Conservation (phyloP, 371 early-diverging fungal genomes). For the Fennellomyces sp. region DNA sequence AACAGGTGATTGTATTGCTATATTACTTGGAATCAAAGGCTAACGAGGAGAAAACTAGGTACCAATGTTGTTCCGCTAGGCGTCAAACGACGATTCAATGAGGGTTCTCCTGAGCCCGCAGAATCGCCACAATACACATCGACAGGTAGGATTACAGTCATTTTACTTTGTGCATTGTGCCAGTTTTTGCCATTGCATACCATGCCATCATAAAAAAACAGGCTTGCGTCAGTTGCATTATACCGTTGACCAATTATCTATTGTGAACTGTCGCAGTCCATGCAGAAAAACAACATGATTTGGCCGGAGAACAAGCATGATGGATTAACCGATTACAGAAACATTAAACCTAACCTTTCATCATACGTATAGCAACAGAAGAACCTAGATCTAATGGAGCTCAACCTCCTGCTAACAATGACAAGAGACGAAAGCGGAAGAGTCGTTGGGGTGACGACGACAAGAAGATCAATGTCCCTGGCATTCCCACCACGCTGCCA, state of each 20-base stretch:
- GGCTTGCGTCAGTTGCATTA: too few species aligned
- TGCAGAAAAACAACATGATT: too few species aligned
- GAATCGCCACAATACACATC: not conserved
- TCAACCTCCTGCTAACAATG: slow-evolving; percentile 21
- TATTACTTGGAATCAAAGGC: not conserved
- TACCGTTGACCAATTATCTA: too few species aligned
- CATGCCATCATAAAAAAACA: too few species aligned
- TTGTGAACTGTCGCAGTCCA: too few species aligned
- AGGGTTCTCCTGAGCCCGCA: slow-evolving; percentile 15
- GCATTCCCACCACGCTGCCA: slow-evolving; percentile 83
- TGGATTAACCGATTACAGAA: too few species aligned
- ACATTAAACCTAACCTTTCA: too few species aligned
- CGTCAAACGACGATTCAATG: slow-evolving; percentile 34
- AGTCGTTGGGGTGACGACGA: slow-evolving; percentile 90
- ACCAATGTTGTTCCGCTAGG: slow-evolving; percentile 53
- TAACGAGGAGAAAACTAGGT: slow-evolving; percentile 19
- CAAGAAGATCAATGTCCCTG: slow-evolving; percentile 73
- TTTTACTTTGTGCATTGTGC: too few species aligned
- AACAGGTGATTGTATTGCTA: slow-evolving; percentile 17
- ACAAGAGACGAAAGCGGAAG: slow-evolving; percentile 58
- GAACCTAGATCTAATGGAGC: slow-evolving; percentile 8
- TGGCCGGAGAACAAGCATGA: too few species aligned
- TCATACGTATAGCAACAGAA: not conserved
- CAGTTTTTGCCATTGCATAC: too few species aligned
- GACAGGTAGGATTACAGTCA: not conserved